Percentiles rank a stretch among this genome's conserved stretches.
phyloP scores from a whole-genome alignment of 1,139 yeast species.

The Nakaseomyces uthaithaninus region DNA sequence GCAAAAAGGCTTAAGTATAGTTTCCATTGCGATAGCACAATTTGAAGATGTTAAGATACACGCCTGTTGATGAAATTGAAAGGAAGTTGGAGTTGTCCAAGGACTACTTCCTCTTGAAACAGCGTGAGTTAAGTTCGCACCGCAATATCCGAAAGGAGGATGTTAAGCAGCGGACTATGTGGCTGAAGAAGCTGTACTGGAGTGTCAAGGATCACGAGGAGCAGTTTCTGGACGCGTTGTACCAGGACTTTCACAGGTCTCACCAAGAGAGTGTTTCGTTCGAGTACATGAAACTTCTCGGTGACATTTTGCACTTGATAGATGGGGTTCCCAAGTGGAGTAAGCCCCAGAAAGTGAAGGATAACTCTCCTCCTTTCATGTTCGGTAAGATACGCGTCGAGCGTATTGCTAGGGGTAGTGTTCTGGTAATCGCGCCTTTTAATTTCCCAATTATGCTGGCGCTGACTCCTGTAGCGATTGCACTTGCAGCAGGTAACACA shows the following conservation, averaged over 20 bases:
- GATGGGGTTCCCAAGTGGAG: constrained; percentile 54
- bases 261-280: constrained; percentile 50
- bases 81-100: constrained; percentile 14
- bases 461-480: constrained; percentile 64
- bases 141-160: constrained; percentile 32
- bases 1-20: not conserved
- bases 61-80: constrained; percentile 21
- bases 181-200: constrained; percentile 60
- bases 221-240: constrained; percentile 48
- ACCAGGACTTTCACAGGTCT: constrained; percentile 59
- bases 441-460: constrained; percentile 72
- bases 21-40: not conserved
- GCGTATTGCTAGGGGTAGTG: constrained; percentile 67
- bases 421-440: constrained; percentile 74
- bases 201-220: constrained; percentile 56
- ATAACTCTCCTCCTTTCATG: constrained; percentile 40
- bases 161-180: constrained; percentile 50
- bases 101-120: constrained; percentile 18
- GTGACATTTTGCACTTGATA: constrained; percentile 56
- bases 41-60: constrained; percentile 10
- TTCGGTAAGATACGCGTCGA: constrained; percentile 47
- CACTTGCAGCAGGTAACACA: constrained; percentile 81
- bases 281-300: constrained; percentile 47
- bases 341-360: constrained; percentile 43
- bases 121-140: constrained; percentile 14